Evolutionary conservation across 768 basidiomycete genomes (phyloP).

Genomic region (Xerocomellus chrysenteron): DNA sequence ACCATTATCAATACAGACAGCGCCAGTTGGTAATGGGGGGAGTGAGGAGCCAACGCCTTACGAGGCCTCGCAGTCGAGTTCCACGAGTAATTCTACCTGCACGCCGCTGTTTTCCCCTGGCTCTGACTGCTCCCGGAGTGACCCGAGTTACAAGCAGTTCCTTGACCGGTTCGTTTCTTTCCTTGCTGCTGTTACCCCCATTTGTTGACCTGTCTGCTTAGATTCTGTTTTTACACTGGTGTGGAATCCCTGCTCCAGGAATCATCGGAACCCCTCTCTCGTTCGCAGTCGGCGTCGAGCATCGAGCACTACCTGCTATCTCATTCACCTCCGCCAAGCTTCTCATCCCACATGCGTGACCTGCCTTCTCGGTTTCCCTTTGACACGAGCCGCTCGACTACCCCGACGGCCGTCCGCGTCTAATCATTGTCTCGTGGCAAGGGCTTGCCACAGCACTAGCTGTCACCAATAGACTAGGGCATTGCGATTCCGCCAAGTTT

Average conservation of each 20-base stretch:
- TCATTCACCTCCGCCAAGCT: conserved; percentile 31
- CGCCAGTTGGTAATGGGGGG: conserved; percentile 16
- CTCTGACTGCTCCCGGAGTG: conserved; percentile 23
- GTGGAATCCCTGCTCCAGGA: conserved; percentile 37
- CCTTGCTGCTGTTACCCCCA: not conserved
- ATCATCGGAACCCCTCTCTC: conserved; percentile 30
- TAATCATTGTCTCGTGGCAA: conserved; percentile 4
- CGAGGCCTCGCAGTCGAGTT: conserved; percentile 41
- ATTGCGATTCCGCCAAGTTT: not conserved
- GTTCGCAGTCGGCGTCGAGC: conserved; percentile 52
- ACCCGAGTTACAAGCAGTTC: conserved; percentile 58
- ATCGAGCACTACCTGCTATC: conserved; percentile 50
- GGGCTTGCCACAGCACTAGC: not conserved
- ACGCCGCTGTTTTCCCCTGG: conserved; percentile 44
- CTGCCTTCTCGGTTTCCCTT: conserved; percentile 25
- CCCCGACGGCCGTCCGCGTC: conserved; percentile 26
- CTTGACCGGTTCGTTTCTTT: conserved; percentile 54
- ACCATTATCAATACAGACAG: conserved; percentile 13
- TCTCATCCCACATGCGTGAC: conserved; percentile 21
- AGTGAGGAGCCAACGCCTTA: conserved; percentile 48
- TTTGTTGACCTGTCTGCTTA: conserved; percentile 28
- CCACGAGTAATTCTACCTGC: conserved; percentile 45
- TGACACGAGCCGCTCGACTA: conserved; percentile 26
- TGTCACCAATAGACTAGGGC: not conserved
- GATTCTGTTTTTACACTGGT: conserved; percentile 84